phyloP scores from a whole-genome alignment of 768 basidiomycete species.

The Phylloporus rhodoxanthus region DNA sequence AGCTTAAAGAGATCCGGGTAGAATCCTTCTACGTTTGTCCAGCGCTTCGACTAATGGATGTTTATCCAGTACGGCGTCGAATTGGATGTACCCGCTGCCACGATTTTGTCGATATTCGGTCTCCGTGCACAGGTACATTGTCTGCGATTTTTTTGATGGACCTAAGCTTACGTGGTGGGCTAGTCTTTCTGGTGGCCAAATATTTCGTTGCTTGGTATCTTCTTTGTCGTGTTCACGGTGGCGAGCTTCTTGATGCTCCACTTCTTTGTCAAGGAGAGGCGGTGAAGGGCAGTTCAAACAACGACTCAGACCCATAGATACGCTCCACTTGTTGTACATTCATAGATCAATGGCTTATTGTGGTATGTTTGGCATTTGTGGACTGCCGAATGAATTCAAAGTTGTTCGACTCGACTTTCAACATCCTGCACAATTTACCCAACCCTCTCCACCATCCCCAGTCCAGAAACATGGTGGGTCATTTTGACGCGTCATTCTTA shows the following conservation, averaged over 20 bases:
- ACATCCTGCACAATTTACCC: conserved; percentile 6
- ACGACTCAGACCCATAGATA: background rate
- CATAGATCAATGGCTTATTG: conserved; percentile 3
- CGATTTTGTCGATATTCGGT: conserved; percentile 92
- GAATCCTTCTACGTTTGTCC: conserved; percentile 18
- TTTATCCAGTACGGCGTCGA: conserved; percentile 88
- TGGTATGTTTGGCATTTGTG: conserved; percentile 21
- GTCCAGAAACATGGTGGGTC: conserved; percentile 23
- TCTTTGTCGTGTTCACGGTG: conserved; percentile 75
- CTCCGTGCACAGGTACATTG: conserved; percentile 73
- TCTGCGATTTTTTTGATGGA: background rate
- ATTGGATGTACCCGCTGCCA: conserved; percentile 91
- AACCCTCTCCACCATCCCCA: background rate
- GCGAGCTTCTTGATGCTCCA: conserved; percentile 77
- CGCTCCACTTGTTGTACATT: background rate
- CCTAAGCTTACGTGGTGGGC: conserved; percentile 5
- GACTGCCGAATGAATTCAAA: conserved; percentile 4
- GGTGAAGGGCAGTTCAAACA: conserved; percentile 15
- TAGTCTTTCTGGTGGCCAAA: conserved; percentile 99
- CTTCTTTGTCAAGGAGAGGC: conserved; percentile 80
- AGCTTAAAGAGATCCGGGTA: conserved; percentile 86
- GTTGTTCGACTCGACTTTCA: conserved; percentile 3
- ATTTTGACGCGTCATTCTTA: conserved; percentile 6
- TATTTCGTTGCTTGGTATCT: conserved; percentile 75
- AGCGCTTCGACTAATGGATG: conserved; percentile 4